Conservation (phyloP, 805 yeast species). For the Ogataea siamensis region DNA sequence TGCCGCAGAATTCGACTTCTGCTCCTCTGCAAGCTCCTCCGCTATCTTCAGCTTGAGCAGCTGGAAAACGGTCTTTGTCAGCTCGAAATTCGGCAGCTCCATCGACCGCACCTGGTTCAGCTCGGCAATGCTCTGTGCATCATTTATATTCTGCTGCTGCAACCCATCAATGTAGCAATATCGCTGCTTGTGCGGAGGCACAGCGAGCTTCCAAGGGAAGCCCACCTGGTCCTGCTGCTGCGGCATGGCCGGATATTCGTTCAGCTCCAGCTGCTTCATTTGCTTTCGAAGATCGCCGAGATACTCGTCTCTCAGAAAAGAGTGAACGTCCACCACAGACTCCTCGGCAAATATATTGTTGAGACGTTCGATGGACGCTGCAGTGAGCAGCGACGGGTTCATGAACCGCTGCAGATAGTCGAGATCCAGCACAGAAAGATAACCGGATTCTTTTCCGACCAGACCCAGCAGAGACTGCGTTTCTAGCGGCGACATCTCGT, state of each 20-base stretch:
- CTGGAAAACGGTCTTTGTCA: constrained; percentile 17
- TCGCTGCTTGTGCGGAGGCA: constrained; percentile 92
- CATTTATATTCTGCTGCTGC: constrained; percentile 33
- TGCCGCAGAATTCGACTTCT: constrained; percentile 20
- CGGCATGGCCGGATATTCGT: constrained; percentile 54
- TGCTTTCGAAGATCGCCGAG: constrained; percentile 44
- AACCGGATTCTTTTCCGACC: constrained; percentile 22
- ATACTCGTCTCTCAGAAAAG: constrained; percentile 58
- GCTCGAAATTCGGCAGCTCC: constrained; percentile 55
- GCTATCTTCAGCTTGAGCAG: constrained; percentile 3
- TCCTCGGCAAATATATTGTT: constrained; percentile 58
- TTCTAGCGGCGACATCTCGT: constrained; percentile 25
- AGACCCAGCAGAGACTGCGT: constrained; percentile 33
- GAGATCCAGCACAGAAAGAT: constrained; percentile 37
- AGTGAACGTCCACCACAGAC: constrained; percentile 64
- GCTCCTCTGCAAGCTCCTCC: background rate
- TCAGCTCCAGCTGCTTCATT: constrained; percentile 59
- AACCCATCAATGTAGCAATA: constrained; percentile 78
- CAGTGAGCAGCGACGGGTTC: constrained; percentile 49
- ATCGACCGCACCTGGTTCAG: constrained; percentile 36
- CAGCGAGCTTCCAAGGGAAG: constrained; percentile 85
- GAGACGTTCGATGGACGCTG: constrained; percentile 40
- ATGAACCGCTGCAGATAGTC: constrained; percentile 53
- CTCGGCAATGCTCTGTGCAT: constrained; percentile 34
- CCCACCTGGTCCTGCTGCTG: constrained; percentile 48